phyloP scores from a whole-genome alignment of 805 yeast genomes.

The Suhomyces emberorum region DNA sequence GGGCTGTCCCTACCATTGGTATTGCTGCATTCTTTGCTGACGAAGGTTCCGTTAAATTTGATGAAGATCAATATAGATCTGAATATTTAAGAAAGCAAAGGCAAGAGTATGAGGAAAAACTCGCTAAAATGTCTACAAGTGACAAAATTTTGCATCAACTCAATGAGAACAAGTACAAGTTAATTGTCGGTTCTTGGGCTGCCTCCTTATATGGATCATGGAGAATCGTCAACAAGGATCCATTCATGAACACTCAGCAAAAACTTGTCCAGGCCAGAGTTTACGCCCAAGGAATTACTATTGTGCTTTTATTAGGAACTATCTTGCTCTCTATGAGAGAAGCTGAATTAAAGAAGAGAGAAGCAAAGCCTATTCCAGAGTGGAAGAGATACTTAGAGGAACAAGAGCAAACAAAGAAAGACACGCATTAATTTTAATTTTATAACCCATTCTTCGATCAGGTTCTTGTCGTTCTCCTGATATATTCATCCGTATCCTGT shows the following conservation, averaged over 20 bases:
- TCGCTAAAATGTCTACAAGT: conserved; percentile 27
- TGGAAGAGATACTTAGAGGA: conserved; percentile 16
- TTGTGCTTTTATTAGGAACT: conserved; percentile 25
- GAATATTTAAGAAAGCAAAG: conserved; percentile 24
- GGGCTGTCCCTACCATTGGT: conserved; percentile 39
- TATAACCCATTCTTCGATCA: no score
- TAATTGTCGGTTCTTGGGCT: conserved; percentile 36
- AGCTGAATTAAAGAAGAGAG: conserved; percentile 18
- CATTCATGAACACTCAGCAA: conserved; percentile 23
- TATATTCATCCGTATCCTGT: no score
- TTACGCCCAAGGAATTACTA: conserved; percentile 28
- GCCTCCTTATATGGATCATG: conserved; percentile 33
- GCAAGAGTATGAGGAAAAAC: conserved; percentile 30
- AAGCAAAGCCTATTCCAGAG: conserved; percentile 22
- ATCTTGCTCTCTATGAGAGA: conserved; percentile 23
- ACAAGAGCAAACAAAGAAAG: conserved; percentile 4
- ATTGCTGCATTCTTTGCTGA: conserved; percentile 41
- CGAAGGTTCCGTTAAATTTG: conserved; percentile 44
- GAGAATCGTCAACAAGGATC: conserved; percentile 25
- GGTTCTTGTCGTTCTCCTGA: no score
- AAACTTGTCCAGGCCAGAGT: conserved; percentile 28
- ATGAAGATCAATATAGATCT: conserved; percentile 30
- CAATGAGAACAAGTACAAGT: conserved; percentile 33
- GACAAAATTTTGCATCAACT: conserved; percentile 30
- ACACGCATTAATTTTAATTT: no score